These are phyloP conservation scores for sorghum (Sorghum bicolor) DNA, from an alignment of 176 grass and related monocot species.

Conservation along the genomic window DNA sequence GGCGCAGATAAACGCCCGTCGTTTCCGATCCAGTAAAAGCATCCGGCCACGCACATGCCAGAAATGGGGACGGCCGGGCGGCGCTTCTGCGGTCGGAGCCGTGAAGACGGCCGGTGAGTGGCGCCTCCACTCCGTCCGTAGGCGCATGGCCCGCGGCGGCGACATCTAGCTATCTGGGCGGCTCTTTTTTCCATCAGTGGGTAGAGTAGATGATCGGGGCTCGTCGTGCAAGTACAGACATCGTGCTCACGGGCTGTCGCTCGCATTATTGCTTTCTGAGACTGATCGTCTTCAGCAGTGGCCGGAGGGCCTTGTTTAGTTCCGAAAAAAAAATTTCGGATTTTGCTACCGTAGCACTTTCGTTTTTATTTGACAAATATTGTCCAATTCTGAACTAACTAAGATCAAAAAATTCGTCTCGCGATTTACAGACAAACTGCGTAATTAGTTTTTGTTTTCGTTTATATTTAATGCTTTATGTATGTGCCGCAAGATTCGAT, in stretches of 20 bases:
- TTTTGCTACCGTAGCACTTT: too few species aligned
- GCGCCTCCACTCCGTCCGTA: neutral
- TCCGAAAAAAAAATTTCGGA: too few species aligned
- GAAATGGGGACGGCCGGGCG: neutral
- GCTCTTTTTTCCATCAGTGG: neutral
- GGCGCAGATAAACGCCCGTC: neutral
- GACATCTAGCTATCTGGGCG: neutral
- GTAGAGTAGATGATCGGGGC: neutral
- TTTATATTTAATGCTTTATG: too few species aligned
- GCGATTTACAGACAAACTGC: too few species aligned
- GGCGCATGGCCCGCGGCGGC: neutral
- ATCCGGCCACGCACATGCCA: neutral
- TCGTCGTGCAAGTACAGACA: neutral
- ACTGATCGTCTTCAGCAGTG: neutral
- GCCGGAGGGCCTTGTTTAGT: too few species aligned
- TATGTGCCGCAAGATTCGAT: too few species aligned
- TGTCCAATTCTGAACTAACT: too few species aligned
- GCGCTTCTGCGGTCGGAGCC: neutral
- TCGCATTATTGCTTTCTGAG: neutral
- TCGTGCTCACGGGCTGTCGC: neutral
- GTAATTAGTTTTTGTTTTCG: too few species aligned
- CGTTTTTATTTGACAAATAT: too few species aligned
- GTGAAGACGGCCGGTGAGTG: neutral
- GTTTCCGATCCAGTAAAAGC: neutral
- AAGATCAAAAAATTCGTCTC: too few species aligned